These are phyloP conservation scores for Serpula lacrymans DNA, from an alignment of 768 basidiomycete species.

Conservation along the genomic window DNA sequence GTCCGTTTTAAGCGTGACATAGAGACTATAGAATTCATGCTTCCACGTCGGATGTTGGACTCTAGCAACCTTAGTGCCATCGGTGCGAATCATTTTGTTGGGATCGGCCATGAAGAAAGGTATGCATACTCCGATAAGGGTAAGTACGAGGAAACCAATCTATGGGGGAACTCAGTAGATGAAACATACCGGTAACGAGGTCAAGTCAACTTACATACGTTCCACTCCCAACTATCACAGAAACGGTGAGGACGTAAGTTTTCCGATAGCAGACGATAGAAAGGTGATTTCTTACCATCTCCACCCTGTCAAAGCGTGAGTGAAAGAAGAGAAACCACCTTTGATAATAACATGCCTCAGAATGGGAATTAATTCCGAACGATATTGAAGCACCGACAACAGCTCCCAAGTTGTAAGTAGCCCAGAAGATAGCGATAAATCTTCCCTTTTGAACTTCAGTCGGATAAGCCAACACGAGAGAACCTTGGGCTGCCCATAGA, in stretches of 20 bases:
- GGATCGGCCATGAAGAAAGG: slow-evolving; percentile 40
- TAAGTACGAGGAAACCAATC: slow-evolving; percentile 31
- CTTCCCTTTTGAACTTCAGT: slow-evolving; percentile 41
- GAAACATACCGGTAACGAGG: slow-evolving; percentile 27
- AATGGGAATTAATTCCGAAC: slow-evolving; percentile 61
- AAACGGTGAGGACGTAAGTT: slow-evolving; percentile 33
- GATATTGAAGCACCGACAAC: slow-evolving; percentile 58
- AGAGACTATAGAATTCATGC: slow-evolving; percentile 39
- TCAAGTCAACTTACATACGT: slow-evolving; percentile 33
- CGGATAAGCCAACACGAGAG: slow-evolving; percentile 44
- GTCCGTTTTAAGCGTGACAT: slow-evolving; percentile 36
- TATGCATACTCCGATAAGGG: slow-evolving; percentile 34
- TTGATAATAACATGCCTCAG: slow-evolving; percentile 33
- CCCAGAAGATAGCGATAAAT: slow-evolving; percentile 43
- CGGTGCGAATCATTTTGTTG: slow-evolving; percentile 37
- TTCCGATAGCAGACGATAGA: slow-evolving; percentile 41
- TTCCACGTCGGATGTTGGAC: slow-evolving; percentile 39
- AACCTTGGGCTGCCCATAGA: slow-evolving; percentile 45
- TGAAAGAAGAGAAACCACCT: slow-evolving; percentile 7
- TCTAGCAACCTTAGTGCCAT: slow-evolving; percentile 33
- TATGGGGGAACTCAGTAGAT: slow-evolving; percentile 19
- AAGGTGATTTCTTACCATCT: slow-evolving; percentile 17
- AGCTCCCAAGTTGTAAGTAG: slow-evolving; percentile 43
- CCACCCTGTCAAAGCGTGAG: slow-evolving; percentile 14
- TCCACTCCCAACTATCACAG: slow-evolving; percentile 1